A percentile compares a stretch with the other conserved stretches of the same genome.
These are phyloP conservation scores for Aspergillus neotritici DNA, from an alignment of 2,329 filamentous ascomycete species.

Conservation along the genomic window DNA sequence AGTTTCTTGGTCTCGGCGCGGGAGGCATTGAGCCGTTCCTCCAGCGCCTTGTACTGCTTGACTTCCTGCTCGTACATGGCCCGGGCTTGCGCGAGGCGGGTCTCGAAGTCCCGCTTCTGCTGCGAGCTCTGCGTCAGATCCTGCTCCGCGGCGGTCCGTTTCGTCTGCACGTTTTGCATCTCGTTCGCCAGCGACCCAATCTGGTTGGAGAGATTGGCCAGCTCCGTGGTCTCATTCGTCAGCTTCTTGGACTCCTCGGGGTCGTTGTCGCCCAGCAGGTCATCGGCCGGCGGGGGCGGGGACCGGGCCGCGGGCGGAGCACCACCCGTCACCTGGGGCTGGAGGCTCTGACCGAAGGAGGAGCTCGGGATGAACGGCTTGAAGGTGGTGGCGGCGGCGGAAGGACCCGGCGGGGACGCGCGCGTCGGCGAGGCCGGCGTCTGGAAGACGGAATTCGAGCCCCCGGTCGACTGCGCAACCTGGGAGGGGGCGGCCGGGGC, in stretches of 20 bases:
- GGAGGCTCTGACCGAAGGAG: slow-evolving; percentile 79
- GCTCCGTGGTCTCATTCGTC: slow-evolving; percentile 80
- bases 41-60: slow-evolving; percentile 73
- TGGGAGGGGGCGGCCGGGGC: slow-evolving; percentile 55
- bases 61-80: slow-evolving; percentile 90
- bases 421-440: slow-evolving; percentile 44
- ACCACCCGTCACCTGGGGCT: slow-evolving; percentile 66
- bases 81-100: slow-evolving; percentile 78
- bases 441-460: slow-evolving; percentile 57
- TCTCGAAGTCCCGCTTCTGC: slow-evolving; percentile 91
- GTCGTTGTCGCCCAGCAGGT: slow-evolving; percentile 85
- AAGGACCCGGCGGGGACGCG: slow-evolving; percentile 28
- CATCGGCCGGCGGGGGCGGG: slow-evolving; percentile 60
- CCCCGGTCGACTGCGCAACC: slow-evolving; percentile 64
- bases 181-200: slow-evolving; percentile 85
- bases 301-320: slow-evolving; percentile 30
- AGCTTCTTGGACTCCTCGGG: slow-evolving; percentile 82
- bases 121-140: slow-evolving; percentile 74
- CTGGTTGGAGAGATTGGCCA: slow-evolving; percentile 94
- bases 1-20: slow-evolving; percentile 78
- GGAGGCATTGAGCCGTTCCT: slow-evolving; percentile 72
- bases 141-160: slow-evolving; percentile 71
- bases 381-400: slow-evolving; percentile 52
- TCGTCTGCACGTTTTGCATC: slow-evolving; percentile 86
- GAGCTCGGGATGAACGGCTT: slow-evolving; percentile 91